Base-by-base conservation (phyloP, 1,284 basidiomycete species). In the Violaceomyces palustris region DNA sequence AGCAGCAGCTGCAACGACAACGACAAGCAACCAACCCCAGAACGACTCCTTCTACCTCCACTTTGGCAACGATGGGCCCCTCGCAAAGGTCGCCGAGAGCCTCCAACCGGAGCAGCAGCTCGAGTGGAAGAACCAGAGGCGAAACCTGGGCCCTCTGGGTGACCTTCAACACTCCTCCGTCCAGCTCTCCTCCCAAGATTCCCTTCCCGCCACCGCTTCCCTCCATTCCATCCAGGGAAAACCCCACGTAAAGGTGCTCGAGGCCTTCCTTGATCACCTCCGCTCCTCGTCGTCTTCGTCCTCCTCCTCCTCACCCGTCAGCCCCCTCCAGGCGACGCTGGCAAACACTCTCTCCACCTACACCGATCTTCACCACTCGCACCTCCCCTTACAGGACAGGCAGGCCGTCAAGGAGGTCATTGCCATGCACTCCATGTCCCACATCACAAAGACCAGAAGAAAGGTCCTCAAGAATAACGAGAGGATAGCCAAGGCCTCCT, bases 381-480 rank as follows among this genome's bases (percentile, higher is more conserved):
- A 51, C 24, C 42, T 65, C 3, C 15, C 50, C 3, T 46, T 61
- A 5, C 31, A 39, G 4, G 46, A 62, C 17, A 59, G 55, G 9
- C 32, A 39, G 7, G 42, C 53, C 23, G 46, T 53, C 17, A 50
- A 67, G 18, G 35, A 59, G 19, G 45, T 46, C 3, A 26, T 62
- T 6, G 59, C 62, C 10, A 54, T 62, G 53, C 68, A 70, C 31
- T 52, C 61, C 37, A 59, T 69, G 48, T 64, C 63, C 35, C 70
- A 72, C 38, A 35, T 70, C 8, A 45, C 50, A 34, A 94, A 91
- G 78, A 96, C 92, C 56, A 85, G 93, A n/a, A 82, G 86, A 11
- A 80, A 83, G 7, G 81, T 98, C n/a, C 79, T 96, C 14, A 92
- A 92, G 72, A 94, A 93, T 74, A 97, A 96, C 68, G 90, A 96